A percentile compares a stretch with the other conserved stretches of the same genome.
Evolutionary conservation across 2,329 filamentous ascomycete genomes (phyloP).

Genomic region (Mariannaea elegans): DNA sequence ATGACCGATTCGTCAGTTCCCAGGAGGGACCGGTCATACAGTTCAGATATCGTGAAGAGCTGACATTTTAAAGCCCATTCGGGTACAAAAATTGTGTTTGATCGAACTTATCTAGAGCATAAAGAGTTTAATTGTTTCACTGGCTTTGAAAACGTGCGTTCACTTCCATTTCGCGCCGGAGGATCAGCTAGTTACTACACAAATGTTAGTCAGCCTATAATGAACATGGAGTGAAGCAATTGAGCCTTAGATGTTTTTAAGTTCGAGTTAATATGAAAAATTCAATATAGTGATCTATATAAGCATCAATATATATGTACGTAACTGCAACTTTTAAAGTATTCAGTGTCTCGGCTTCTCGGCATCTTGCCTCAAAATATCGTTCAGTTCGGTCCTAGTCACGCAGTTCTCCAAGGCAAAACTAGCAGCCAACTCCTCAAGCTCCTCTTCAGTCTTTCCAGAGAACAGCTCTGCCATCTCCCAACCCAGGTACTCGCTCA

Average conservation of each 20-base stretch:
- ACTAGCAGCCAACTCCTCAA: conserved; percentile 61
- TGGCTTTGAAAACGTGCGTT: too few species aligned
- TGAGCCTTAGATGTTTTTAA: too few species aligned
- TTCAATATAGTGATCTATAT: background rate
- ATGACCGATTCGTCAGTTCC: background rate
- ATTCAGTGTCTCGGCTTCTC: conserved; percentile 2
- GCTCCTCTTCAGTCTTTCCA: conserved; percentile 57
- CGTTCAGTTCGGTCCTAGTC: conserved; percentile 60
- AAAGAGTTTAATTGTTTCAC: too few species aligned
- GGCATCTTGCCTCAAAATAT: conserved; percentile 50
- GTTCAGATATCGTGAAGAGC: background rate
- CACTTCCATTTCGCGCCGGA: too few species aligned
- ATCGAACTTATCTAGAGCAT: too few species aligned
- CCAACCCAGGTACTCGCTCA: conserved; percentile 60
- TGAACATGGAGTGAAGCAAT: too few species aligned
- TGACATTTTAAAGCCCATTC: too few species aligned
- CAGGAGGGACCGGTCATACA: background rate
- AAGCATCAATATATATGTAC: background rate
- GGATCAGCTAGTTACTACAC: too few species aligned
- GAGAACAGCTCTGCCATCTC: conserved; percentile 66
- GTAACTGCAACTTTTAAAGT: background rate
- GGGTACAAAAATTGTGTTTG: too few species aligned
- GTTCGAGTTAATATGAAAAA: too few species aligned
- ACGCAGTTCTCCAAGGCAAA: conserved; percentile 65
- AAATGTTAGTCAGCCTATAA: too few species aligned